Conservation (phyloP, 768 basidiomycete species). For the Hydnomerulius pinastri region DNA sequence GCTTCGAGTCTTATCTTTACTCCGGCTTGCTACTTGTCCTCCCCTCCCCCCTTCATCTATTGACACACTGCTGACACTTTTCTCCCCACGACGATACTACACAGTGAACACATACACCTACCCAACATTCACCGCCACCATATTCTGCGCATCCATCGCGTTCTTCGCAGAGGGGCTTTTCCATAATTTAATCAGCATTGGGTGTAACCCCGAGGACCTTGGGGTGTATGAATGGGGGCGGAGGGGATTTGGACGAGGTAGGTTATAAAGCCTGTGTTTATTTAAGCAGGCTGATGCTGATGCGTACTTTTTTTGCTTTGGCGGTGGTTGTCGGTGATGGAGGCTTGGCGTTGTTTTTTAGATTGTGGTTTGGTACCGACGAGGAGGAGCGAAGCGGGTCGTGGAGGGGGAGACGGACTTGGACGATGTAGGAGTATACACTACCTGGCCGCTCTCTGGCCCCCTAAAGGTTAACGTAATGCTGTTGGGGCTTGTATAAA, state of each 20-base stretch:
- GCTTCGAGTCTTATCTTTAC: no score
- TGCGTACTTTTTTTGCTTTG: no score
- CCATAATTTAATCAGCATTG: constrained; percentile 14
- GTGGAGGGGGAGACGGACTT: background rate
- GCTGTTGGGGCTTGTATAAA: no score
- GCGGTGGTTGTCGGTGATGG: no score
- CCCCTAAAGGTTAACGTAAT: no score
- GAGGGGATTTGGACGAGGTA: constrained; percentile 18
- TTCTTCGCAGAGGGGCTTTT: constrained; percentile 23
- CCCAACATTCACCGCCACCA: constrained; percentile 15
- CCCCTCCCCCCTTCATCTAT: no score
- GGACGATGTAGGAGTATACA: no score
- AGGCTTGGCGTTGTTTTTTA: constrained; percentile 16
- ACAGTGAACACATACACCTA: constrained; percentile 18
- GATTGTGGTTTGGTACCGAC: constrained; percentile 19
- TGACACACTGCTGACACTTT: no score
- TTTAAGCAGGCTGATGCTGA: no score
- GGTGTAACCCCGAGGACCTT: constrained; percentile 12
- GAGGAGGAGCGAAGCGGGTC: background rate
- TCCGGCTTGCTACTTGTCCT: no score
- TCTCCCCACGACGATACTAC: no score
- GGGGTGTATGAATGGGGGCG: constrained; percentile 18
- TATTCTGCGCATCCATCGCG: constrained; percentile 17
- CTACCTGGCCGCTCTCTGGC: no score
- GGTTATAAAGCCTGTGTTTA: background rate